Evolutionary conservation across 208 protist species (phyloP), one percentile per base, ranked within the genome.

Genomic region (Trypanosoma brucei): DNA sequence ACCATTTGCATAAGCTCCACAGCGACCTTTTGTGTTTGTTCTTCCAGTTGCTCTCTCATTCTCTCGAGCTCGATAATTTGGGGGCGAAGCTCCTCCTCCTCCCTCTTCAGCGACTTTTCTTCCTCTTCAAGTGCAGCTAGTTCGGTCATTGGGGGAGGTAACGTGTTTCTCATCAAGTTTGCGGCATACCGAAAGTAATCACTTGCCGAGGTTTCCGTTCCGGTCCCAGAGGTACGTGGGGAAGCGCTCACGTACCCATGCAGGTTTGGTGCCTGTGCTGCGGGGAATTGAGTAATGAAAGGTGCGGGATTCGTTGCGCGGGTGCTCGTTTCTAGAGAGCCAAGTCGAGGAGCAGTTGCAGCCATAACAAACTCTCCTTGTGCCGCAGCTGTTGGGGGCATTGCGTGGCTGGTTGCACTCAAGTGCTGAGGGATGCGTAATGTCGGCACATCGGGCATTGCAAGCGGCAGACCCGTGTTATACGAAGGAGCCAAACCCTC

Each of bases 21-120:
- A 76, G 65, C 71, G 83, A 79, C 77, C 85, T 79, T 54, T 85
- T 79, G 39, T 76, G 68, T 59, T 81, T 74, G 40, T 66, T 57
- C 54, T 68, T 44, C 30, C 76, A 76, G 9, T 45, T 56, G 31
- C 60, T 42, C 60, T 72, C 72, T 46, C 84, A 63, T 55, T 87
- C 80, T 22, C 9, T 62, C 70, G 57, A 84, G 53, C 62, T 69
- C 65, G 46, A 73, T 69, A 63, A 62, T 59, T 58, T 83, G 52
- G 46, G 63, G 8, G 42, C 8, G 11, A 6, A 46, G 11, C 11
- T 46, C 36, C 33, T 70, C 56, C 59, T 87, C 81, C 67, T 86
- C 83, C 42, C 67, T 50, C 3, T 65, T 70, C 49, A 85, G 31
- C 14, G 80, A 57, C 30, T 55, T 56, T 44, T 79, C 81, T 66